phyloP scores from a whole-genome alignment of 768 basidiomycete species.

The Hypsizygus marmoreus region DNA sequence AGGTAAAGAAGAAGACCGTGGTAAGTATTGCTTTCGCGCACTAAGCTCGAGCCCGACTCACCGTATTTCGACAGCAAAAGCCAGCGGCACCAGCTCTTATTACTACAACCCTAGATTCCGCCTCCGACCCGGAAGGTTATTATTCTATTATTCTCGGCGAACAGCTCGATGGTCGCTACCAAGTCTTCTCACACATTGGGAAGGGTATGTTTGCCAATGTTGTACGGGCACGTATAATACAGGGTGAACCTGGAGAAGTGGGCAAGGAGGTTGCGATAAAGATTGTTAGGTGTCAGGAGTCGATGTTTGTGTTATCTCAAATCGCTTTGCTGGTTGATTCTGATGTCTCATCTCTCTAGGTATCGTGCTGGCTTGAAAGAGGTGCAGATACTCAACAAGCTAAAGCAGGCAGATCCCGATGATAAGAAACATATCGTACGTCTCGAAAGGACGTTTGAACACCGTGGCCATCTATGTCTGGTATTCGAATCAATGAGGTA shows the following conservation, averaged over 20 bases:
- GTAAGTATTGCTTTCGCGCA: constrained; percentile 36
- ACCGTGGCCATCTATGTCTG: constrained; percentile 93
- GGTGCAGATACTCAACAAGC: constrained; percentile 82
- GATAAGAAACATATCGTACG: constrained; percentile 96
- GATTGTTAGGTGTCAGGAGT: constrained; percentile 93
- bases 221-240: constrained; percentile 82
- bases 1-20: constrained; percentile 57
- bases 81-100: constrained; percentile 62
- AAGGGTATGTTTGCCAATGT: constrained; percentile 99
- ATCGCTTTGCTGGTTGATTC: constrained; percentile 3
- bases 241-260: constrained; percentile 56
- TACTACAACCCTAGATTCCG: constrained; percentile 82
- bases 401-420: constrained; percentile 88
- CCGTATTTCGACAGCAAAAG: constrained; percentile 35
- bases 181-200: constrained; percentile 93
- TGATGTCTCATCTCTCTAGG: constrained; percentile 46
- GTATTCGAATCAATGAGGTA: constrained; percentile 95
- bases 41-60: not conserved
- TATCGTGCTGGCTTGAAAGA: constrained; percentile 95
- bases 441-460: constrained; percentile 94
- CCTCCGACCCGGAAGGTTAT: constrained; percentile 93
- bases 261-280: constrained; percentile 93
- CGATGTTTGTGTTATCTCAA: constrained; percentile 67
- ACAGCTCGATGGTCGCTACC: constrained; percentile 88
- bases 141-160: constrained; percentile 94